Percentiles rank a stretch among this genome's conserved stretches.
phyloP scores from a whole-genome alignment of 2,329 filamentous ascomycete genomes.

The Trichoderma sp. region DNA sequence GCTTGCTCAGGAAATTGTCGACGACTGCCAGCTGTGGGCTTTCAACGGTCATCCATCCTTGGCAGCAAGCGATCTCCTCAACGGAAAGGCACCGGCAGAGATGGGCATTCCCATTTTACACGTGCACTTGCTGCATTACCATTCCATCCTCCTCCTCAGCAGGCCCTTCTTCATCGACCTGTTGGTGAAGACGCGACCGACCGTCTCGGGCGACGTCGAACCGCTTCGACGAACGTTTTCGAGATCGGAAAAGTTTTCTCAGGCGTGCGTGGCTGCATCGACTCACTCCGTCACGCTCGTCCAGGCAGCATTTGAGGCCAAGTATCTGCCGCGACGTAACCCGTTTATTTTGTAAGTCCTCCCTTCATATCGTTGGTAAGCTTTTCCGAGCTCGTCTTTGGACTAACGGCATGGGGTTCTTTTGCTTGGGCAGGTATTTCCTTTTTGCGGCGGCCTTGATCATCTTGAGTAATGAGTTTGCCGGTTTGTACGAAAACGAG shows the following conservation, averaged over 20 bases:
- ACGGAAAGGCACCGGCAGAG: conserved; percentile 32
- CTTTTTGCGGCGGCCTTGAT: conserved; percentile 59
- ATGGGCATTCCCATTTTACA: conserved; percentile 64
- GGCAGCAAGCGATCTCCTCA: conserved; percentile 44
- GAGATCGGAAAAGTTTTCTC: conserved; percentile 51
- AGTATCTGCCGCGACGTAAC: conserved; percentile 54
- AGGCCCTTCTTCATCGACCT: conserved; percentile 65
- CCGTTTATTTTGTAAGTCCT: conserved; percentile 58
- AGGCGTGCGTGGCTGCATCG: conserved; percentile 54
- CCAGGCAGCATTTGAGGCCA: conserved; percentile 47
- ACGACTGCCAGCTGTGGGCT: conserved; percentile 31
- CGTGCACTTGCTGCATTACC: conserved; percentile 62
- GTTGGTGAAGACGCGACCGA: conserved; percentile 47
- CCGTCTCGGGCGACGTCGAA: conserved; percentile 2
- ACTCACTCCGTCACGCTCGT: conserved; percentile 54
- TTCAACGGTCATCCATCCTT: conserved; percentile 49
- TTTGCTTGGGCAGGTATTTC: conserved; percentile 47
- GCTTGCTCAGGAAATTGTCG: conserved; percentile 59
- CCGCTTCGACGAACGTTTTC: conserved; percentile 28
- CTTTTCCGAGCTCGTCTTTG: too few relatives aligned
- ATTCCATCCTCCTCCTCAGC: conserved; percentile 64
- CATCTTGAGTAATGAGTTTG: conserved; percentile 60
- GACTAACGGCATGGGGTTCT: too few relatives aligned
- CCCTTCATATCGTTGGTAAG: neutral
- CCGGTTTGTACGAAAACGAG: conserved; percentile 50